Evolutionary conservation across 805 yeast genomes (phyloP).

Genomic region (Yarrowia sp.): DNA sequence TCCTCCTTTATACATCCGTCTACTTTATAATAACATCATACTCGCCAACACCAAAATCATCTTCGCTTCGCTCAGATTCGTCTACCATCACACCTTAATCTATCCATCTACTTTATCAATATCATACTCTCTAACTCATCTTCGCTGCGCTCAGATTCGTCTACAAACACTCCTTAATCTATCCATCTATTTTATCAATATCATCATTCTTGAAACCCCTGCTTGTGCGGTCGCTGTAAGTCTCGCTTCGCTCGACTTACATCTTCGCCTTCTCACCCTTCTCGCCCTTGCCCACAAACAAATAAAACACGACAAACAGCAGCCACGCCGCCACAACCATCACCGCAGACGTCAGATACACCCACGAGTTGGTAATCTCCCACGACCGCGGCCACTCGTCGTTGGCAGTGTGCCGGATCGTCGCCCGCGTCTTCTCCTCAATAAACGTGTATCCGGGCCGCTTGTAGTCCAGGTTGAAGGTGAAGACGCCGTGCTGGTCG

Average conservation of each 20-base stretch:
- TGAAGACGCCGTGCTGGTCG: constrained; percentile 96
- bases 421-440: constrained; percentile 62
- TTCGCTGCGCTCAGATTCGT: too few relatives aligned
- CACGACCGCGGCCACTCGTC: constrained; percentile 92
- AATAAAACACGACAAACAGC: constrained; percentile 65
- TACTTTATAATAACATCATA: too few relatives aligned
- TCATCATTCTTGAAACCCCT: too few relatives aligned
- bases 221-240: too few relatives aligned
- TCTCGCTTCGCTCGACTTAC: neutral
- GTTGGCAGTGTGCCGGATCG: constrained; percentile 91
- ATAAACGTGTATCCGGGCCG: constrained; percentile 73
- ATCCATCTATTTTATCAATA: too few relatives aligned
- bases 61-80: too few relatives aligned
- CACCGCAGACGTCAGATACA: constrained; percentile 69
- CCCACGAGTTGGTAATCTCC: constrained; percentile 92
- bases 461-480: constrained; percentile 73
- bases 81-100: too few relatives aligned
- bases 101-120: too few relatives aligned
- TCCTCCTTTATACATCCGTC: too few relatives aligned
- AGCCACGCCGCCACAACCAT: constrained; percentile 77
- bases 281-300: constrained; percentile 32
- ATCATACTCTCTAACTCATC: too few relatives aligned
- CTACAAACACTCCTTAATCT: too few relatives aligned
- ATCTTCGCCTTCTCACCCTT: neutral
- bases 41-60: too few relatives aligned